Evolutionary conservation across 257 asterid genomes (phyloP).

Genomic region (Ajuga chamaepitys): DNA sequence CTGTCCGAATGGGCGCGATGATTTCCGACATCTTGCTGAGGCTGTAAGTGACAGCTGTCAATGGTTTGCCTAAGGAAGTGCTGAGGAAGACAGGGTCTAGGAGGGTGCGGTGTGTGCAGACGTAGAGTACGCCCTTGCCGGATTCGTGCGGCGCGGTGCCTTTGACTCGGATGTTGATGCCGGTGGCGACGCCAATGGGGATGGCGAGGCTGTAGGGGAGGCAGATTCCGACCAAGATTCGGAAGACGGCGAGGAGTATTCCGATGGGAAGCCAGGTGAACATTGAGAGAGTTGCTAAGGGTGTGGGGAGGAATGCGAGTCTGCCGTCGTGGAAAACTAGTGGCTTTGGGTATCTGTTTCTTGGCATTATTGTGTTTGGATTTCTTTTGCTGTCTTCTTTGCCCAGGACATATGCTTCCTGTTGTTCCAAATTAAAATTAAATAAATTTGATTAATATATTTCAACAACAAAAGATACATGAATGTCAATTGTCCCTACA

Average conservation of each 20-base stretch:
- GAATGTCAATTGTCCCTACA: background rate
- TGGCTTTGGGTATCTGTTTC: constrained; percentile 71
- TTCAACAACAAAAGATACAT: background rate
- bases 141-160: constrained; percentile 26
- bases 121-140: constrained; percentile 57
- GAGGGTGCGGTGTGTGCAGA: constrained; percentile 80
- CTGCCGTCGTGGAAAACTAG: constrained; percentile 87
- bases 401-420: constrained; percentile 70
- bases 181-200: constrained; percentile 38
- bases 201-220: constrained; percentile 48
- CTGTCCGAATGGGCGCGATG: constrained; percentile 66
- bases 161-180: constrained; percentile 31
- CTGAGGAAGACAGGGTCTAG: constrained; percentile 79
- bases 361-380: constrained; percentile 33
- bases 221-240: constrained; percentile 42
- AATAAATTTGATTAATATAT: too few species aligned
- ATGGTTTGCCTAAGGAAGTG: constrained; percentile 33
- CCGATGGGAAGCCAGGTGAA: constrained; percentile 83
- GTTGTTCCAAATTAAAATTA: too few species aligned
- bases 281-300: constrained; percentile 56
- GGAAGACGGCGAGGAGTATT: constrained; percentile 40
- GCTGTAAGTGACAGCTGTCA: constrained; percentile 89
- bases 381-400: constrained; percentile 40
- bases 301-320: constrained; percentile 81
- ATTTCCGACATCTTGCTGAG: constrained; percentile 80